A percentile compares a stretch with the other conserved stretches of the same genome.
Conservation (phyloP, 1,139 yeast genomes). For the Saccharomyces pastorianus region DNA sequence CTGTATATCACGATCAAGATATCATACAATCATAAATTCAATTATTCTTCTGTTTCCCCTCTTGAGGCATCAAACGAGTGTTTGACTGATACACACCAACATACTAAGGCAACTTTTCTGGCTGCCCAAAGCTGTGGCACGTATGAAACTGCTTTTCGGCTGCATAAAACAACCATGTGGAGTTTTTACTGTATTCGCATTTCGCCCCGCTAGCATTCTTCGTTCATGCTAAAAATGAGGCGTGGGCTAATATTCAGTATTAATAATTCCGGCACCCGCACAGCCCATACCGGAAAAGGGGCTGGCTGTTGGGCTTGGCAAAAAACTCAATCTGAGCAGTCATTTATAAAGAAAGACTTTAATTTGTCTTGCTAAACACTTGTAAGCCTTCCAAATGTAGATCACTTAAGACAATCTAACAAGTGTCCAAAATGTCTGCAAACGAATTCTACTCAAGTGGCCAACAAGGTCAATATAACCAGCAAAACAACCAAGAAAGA, state of each 20-base stretch:
- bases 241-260: not conserved
- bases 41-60: not conserved
- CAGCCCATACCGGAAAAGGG: not conserved
- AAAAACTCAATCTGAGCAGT: not conserved
- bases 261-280: not conserved
- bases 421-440: constrained; percentile 42
- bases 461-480: constrained; percentile 35
- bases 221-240: not conserved
- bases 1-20: not conserved
- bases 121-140: not conserved
- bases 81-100: not conserved
- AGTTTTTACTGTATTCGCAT: not conserved
- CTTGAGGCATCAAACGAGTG: not conserved
- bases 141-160: not conserved
- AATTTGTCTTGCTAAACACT: not conserved
- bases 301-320: not conserved
- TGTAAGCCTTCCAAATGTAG: not conserved
- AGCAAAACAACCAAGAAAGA: constrained; percentile 25
- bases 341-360: not conserved
- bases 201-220: not conserved
- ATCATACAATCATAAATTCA: not conserved
- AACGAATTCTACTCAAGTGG: constrained; percentile 53
- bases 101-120: not conserved
- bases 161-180: not conserved
- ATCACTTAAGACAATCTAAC: not conserved